Conservation (phyloP, 306 rosid genomes). For the Fragaria ananassa region DNA sequence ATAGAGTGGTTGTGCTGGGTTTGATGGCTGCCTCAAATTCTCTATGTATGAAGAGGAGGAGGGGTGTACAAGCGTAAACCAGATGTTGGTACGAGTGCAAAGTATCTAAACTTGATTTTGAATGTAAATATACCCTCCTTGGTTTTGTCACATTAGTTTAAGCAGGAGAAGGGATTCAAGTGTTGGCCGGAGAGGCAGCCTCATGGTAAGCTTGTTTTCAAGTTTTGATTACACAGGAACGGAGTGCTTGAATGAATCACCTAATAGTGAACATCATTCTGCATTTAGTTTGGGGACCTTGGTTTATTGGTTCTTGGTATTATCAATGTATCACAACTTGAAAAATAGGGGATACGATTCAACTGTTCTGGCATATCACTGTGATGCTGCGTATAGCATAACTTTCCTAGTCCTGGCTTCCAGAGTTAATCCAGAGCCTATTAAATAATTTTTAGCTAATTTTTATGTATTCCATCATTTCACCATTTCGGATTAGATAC, state of each 20-base stretch:
- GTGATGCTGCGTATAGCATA: no score
- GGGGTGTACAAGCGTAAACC: slow-evolving; percentile 15
- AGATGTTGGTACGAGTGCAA: slow-evolving; percentile 32
- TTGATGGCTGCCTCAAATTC: slow-evolving; percentile 56
- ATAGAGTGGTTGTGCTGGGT: slow-evolving; percentile 42
- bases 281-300: background rate
- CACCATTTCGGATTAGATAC: no score
- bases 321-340: background rate
- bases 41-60: slow-evolving; percentile 47
- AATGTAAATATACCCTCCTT: background rate
- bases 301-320: background rate
- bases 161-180: background rate
- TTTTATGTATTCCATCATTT: no score
- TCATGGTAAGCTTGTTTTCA: background rate
- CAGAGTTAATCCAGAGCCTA: no score
- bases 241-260: background rate
- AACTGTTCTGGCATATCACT: no score
- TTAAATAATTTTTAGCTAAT: no score
- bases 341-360: background rate
- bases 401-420: no score
- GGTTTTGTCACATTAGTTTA: background rate
- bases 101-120: slow-evolving; percentile 27
- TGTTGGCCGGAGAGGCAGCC: background rate
- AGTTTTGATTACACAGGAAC: background rate
- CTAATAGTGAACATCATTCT: background rate